Evolutionary conservation across 192 early-diverging fungal genomes (phyloP).

Genomic region (Gamsiella multidivaricata): DNA sequence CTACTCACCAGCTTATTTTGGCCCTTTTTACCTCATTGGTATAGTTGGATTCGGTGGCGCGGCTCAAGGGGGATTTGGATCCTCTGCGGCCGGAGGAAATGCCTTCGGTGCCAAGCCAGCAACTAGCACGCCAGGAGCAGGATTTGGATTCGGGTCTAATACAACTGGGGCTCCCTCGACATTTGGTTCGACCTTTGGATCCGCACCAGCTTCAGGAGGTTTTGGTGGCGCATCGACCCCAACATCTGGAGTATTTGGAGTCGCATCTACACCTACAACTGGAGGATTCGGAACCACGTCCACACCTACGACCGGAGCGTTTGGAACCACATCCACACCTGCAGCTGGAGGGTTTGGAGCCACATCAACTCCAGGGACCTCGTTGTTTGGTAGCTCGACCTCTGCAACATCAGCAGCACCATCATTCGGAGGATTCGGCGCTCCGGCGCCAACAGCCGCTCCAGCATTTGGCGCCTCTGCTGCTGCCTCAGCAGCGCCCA

Average conservation of each 20-base stretch:
- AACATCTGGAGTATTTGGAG: conserved; percentile 15
- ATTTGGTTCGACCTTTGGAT: conserved; percentile 9
- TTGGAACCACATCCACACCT: too few relatives aligned
- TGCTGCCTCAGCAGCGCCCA: neutral
- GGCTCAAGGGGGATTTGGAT: conserved; percentile 35
- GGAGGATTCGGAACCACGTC: conserved; percentile 13
- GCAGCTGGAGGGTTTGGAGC: conserved; percentile 8
- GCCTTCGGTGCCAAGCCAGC: conserved; percentile 26
- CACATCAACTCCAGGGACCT: too few relatives aligned
- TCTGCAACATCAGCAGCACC: too few relatives aligned
- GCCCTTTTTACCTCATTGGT: too few relatives aligned
- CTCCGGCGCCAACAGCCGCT: conserved; percentile 1
- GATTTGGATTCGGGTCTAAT: conserved; percentile 26
- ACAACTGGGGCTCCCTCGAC: neutral
- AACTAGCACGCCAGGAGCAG: conserved; percentile 7
- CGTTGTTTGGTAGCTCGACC: too few relatives aligned
- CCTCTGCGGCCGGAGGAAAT: conserved; percentile 22
- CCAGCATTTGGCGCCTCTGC: conserved; percentile 19
- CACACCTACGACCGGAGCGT: too few relatives aligned
- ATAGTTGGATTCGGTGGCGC: too few relatives aligned
- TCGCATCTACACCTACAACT: conserved; percentile 4
- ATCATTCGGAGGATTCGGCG: conserved; percentile 20
- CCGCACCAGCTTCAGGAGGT: neutral
- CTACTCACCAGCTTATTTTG: too few relatives aligned
- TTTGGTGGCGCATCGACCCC: conserved; percentile 6